phyloP scores from a whole-genome alignment of 176 grass and related monocot genomes.

The Saccharum spontaneum region DNA sequence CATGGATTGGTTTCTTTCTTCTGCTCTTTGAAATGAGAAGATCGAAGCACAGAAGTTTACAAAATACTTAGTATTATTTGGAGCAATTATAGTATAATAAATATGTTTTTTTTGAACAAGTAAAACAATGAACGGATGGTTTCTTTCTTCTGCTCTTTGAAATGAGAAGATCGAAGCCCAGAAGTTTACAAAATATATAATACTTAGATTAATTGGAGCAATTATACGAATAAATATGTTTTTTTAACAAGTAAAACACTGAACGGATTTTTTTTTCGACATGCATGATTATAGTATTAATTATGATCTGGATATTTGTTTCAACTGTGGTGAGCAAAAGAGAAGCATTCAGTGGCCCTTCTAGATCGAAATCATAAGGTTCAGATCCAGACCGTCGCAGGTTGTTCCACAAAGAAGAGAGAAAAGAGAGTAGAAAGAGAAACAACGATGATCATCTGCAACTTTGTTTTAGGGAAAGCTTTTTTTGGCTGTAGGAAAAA shows the following conservation, averaged over 20 bases:
- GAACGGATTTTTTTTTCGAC: neutral
- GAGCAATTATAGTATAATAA: neutral
- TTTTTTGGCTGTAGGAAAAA: neutral
- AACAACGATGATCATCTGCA: constrained; percentile 4
- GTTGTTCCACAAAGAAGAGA: constrained; percentile 1
- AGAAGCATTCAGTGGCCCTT: neutral
- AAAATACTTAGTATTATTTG: neutral
- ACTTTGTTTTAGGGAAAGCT: constrained; percentile 7
- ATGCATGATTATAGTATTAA: neutral
- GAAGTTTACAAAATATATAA: no score
- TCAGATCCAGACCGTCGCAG: constrained; percentile 31
- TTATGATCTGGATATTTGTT: neutral
- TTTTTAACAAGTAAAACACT: neutral
- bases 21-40: constrained; percentile 2
- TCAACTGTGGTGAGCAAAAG: neutral
- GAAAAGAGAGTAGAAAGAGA: neutral
- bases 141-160: no score
- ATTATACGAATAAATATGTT: neutral
- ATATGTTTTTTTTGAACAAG: neutral
- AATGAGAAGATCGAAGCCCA: no score
- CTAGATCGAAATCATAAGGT: neutral
- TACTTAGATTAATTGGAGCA: neutral
- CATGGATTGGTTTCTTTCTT: constrained; percentile 8
- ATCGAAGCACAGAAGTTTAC: neutral
- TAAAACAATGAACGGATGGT: neutral